These are phyloP conservation scores for Cladophialophora carrionii DNA, from an alignment of 2,329 filamentous ascomycete species.

Conservation along the genomic window DNA sequence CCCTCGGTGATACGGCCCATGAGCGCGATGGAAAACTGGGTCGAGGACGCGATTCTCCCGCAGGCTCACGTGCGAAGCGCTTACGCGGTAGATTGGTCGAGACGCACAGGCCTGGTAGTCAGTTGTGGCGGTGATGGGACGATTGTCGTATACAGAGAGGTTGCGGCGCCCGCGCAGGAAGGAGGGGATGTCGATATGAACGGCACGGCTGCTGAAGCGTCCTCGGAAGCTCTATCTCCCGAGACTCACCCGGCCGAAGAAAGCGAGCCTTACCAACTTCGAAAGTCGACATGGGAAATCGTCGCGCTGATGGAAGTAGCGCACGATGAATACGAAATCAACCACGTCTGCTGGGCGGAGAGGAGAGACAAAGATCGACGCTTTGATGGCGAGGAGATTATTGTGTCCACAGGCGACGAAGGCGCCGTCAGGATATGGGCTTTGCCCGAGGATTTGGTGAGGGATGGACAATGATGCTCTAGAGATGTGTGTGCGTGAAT, in stretches of 20 bases:
- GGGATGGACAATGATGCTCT: neutral
- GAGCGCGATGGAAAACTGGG: conserved; percentile 79
- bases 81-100: conserved; percentile 85
- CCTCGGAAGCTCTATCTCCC: conserved; percentile 3
- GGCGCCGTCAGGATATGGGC: conserved; percentile 85
- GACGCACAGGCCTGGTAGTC: conserved; percentile 73
- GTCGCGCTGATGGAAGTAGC: conserved; percentile 70
- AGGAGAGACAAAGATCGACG: conserved; percentile 69
- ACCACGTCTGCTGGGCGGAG: conserved; percentile 85
- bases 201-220: conserved; percentile 37
- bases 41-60: conserved; percentile 75
- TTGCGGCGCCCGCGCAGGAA: conserved; percentile 31
- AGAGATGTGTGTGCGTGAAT: neutral
- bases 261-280: conserved; percentile 28
- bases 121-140: conserved; percentile 86
- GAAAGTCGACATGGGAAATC: conserved; percentile 67
- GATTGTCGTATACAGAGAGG: conserved; percentile 76
- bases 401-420: conserved; percentile 91
- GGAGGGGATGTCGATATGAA: conserved; percentile 38
- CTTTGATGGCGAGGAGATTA: conserved; percentile 72
- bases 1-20: conserved; percentile 85
- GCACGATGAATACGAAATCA: conserved; percentile 92
- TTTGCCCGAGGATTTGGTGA: conserved; percentile 32
- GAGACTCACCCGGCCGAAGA: conserved; percentile 16
- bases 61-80: conserved; percentile 75